Conservation (phyloP, 1,284 basidiomycete species). For the Xerocomus nothofagi region DNA sequence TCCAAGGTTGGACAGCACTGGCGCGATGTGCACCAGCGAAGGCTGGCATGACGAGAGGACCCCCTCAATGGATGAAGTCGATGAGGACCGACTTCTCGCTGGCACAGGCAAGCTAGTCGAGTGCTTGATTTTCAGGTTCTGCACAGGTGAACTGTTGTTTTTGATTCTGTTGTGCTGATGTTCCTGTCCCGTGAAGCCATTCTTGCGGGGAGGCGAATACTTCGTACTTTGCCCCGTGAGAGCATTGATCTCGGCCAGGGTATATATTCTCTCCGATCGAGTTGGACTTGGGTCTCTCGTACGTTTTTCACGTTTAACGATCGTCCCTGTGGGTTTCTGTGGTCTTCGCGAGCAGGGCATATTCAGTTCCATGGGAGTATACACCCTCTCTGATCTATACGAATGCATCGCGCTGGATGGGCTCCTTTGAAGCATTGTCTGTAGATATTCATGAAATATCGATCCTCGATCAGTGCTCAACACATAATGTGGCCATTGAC, state of each 20-base stretch:
- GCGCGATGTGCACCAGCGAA: conserved; percentile 57
- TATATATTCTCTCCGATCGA: conserved; percentile 37
- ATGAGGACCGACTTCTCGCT: conserved; percentile 27
- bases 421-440: conserved; percentile 20
- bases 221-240: conserved; percentile 30
- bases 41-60: conserved; percentile 59
- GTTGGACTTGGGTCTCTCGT: conserved; percentile 27
- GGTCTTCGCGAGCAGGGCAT: conserved; percentile 14
- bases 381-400: conserved; percentile 25
- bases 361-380: conserved; percentile 25
- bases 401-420: conserved; percentile 26
- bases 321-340: conserved; percentile 16
- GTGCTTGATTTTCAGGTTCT: conserved; percentile 17
- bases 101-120: conserved; percentile 13
- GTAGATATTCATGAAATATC: conserved; percentile 1
- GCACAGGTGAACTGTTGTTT: conserved; percentile 26
- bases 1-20: conserved; percentile 54
- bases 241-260: conserved; percentile 35
- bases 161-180: conserved; percentile 11
- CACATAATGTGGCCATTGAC: neutral
- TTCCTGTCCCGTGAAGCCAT: conserved; percentile 11
- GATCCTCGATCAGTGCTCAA: neutral
- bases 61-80: conserved; percentile 45
- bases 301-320: conserved; percentile 23
- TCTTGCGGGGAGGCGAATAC: conserved; percentile 23